Base-by-base conservation (phyloP, 2,329 filamentous ascomycete species). In the Remersonia thermophila region DNA sequence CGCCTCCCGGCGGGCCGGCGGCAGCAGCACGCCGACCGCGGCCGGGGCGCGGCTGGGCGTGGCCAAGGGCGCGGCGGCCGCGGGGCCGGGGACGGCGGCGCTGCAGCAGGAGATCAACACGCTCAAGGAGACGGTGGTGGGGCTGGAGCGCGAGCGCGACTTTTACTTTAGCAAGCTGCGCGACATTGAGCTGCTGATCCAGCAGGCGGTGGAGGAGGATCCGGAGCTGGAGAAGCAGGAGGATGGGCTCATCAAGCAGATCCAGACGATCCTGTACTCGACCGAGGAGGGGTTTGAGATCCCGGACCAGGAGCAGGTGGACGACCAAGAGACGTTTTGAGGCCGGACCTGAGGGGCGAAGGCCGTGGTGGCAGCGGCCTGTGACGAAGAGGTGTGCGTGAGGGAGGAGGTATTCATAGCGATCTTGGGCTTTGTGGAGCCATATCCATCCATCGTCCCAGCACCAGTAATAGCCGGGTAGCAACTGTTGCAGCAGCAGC, bases 131-230 rank as follows among this genome's bases (percentile, higher is more conserved):
- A 94, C 85, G 0, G 89, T 98, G n/a, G 71, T 76, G 10, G 91
- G 91, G 1, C 69, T 98, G 29, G 91, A 98, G 69, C 80, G 91
- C 51, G 91, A 98, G 67, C 75, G 91, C 33, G 91, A 98, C 59
- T 98, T 98, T 59, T 98, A 98, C 69, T 98, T 98, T 63, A 93
- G 84, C 71, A 98, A 98, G 69, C 71, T 98, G 46, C 75, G 91
- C 41, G 91, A 98, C 56, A 98, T 98, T 50, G 91, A 98, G 64
- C 67, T 98, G 47, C 66, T 98, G 51, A 74, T 98, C 37, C 91
- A 98, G 66, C 82, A 84, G 53, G 86, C 87, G 9, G 81, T 93
- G 54, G 91, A 98, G 50, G 82, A 85, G 44, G 83, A 95, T 47
- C 87, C 87, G 0, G 81, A 93, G 62, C 65, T 96, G 35, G 91